These are phyloP conservation scores for Penicillium salamii DNA, from an alignment of 495 filamentous ascomycete species.

Conservation along the genomic window DNA sequence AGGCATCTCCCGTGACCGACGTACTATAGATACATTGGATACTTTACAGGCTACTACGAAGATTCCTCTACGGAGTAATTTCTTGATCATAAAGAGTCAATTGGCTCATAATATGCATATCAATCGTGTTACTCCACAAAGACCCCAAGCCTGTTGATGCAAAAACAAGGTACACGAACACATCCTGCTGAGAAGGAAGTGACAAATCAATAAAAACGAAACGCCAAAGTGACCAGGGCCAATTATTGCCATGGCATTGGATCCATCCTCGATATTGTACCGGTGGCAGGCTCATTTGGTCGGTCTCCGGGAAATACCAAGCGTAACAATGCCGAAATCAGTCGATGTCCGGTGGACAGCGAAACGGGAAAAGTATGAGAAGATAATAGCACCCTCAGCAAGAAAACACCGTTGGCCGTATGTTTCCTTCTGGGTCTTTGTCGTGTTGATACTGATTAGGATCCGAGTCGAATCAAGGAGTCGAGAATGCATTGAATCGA, in stretches of 20 bases:
- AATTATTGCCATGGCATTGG: too few relatives aligned
- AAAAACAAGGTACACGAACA: slow-evolving; percentile 16
- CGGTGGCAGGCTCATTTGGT: too few relatives aligned
- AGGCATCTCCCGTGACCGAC: slow-evolving; percentile 13
- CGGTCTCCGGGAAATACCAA: too few relatives aligned
- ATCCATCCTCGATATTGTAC: too few relatives aligned
- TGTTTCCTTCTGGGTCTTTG: slow-evolving; percentile 15
- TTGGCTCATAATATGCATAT: slow-evolving; percentile 12
- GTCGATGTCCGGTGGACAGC: neutral
- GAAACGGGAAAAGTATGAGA: neutral
- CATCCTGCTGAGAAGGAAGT: slow-evolving; percentile 5
- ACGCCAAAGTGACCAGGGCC: neutral
- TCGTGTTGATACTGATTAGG: slow-evolving; percentile 23
- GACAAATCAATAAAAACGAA: neutral
- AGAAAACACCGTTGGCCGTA: slow-evolving; percentile 15
- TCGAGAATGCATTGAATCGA: slow-evolving; percentile 11
- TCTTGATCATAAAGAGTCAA: neutral
- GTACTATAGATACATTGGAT: too few relatives aligned
- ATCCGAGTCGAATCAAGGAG: slow-evolving; percentile 9
- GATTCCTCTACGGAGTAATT: neutral
- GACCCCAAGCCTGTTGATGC: slow-evolving; percentile 15
- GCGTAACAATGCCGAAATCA: neutral
- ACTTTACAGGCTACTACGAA: too few relatives aligned
- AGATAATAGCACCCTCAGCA: slow-evolving; percentile 11
- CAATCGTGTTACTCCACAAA: slow-evolving; percentile 13